Evolutionary conservation across 2,329 filamentous ascomycete genomes (phyloP), one percentile per base, ranked within the genome.

Genomic region (Arthroderma sp.): DNA sequence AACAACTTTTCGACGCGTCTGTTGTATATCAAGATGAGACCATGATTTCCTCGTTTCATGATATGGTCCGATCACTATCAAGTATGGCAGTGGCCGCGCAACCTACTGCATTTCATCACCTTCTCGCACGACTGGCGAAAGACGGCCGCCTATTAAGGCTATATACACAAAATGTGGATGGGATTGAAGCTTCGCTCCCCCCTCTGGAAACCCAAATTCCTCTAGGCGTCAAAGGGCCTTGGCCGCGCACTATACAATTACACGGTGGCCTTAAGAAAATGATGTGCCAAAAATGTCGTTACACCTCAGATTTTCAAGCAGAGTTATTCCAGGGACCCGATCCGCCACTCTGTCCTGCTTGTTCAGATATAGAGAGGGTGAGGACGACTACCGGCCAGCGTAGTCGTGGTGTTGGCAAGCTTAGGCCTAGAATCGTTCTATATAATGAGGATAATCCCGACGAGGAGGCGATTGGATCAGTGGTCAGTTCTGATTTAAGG

Each of bases 361-460:
- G 91, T 61, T 74, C 79, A 43, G 77, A 76, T 49, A 77, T 78
- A 47, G 89, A 98, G 58, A 65, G 77, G 47, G 76, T 88, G 40
- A 83, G 91, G 55, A 84, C 82, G 10, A 72, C 74, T 4, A 83
- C 80, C 8, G 87, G 88, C 40, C 89, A 94, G 65, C 80, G 91
- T 47, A 94, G 88, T 58, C 91, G 95, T 57, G 91, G 91, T 1
- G 83, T 98, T 55, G 91, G 91, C 36, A 80, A 85, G 49, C 69
- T 98, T 50, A 79, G 91, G 22, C 91, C 91, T 22, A 78, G 91
- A 46, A 95, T 98, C 69, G 89, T 96, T 4, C 74, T 98, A 6
- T 98, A 98, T 69, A 95, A 96, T 60, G 91, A 98, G 62, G 83
- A 85, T 61, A 95, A 96, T 59, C 91, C 91, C 0, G 91, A 98